These are phyloP conservation scores for Cutaneotrichosporon cutaneum DNA, from an alignment of 1,284 basidiomycete genomes.

Conservation along the genomic window DNA sequence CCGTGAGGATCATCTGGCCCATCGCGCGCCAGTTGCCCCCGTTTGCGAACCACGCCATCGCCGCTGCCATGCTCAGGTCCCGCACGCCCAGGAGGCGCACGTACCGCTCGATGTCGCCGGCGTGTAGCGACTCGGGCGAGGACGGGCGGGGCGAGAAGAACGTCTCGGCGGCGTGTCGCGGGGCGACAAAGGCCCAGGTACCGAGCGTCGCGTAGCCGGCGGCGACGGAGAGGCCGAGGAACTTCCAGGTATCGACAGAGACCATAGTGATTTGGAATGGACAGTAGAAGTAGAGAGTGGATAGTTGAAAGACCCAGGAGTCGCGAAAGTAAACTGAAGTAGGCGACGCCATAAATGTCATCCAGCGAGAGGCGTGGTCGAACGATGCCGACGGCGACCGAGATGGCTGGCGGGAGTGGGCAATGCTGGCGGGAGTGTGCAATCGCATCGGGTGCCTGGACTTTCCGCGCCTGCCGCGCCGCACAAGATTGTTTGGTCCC, in stretches of 20 bases:
- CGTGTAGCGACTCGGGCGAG: conserved; percentile 4
- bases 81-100: conserved; percentile 1
- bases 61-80: background rate
- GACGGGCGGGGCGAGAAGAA: background rate
- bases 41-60: background rate
- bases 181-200: background rate
- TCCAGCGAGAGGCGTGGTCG: background rate
- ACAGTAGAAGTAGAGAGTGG: background rate
- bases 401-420: conserved; percentile 7
- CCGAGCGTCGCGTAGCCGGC: conserved; percentile 3
- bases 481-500: conserved; percentile 1
- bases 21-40: background rate
- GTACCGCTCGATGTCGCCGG: conserved; percentile 1
- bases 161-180: background rate
- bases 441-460: background rate
- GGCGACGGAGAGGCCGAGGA: conserved; percentile 3
- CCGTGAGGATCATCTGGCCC: conserved; percentile 2
- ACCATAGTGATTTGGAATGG: background rate
- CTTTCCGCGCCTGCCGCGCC: background rate
- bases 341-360: too few species aligned
- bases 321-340: too few species aligned
- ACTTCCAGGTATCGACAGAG: conserved; percentile 1
- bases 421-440: too few species aligned
- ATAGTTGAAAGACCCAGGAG: too few species aligned
- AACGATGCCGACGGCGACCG: background rate